Evolutionary conservation across 306 rosid genomes (phyloP).

Genomic region (Rosa rugosa): DNA sequence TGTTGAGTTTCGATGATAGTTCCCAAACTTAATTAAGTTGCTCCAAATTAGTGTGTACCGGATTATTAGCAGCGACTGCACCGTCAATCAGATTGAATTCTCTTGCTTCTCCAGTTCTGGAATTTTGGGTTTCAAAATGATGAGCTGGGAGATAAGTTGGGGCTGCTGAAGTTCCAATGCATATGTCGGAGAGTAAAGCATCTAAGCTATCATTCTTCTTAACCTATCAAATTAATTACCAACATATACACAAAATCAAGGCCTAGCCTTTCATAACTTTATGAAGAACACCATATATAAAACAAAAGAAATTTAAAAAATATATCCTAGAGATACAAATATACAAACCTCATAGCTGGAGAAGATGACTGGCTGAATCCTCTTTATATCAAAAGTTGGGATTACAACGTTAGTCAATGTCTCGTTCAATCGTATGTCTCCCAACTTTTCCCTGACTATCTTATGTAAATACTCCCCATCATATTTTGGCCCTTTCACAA

Average conservation of each 20-base stretch:
- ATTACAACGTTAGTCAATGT: slow-evolving; percentile 32
- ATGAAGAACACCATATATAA: neutral
- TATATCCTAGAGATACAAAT: neutral
- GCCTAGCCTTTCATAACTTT: neutral
- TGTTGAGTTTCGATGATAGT: too few relatives aligned
- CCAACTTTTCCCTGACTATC: slow-evolving; percentile 19
- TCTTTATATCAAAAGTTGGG: slow-evolving; percentile 35
- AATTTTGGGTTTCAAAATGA: slow-evolving; percentile 21
- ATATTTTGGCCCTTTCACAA: slow-evolving; percentile 19
- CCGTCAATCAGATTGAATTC: slow-evolving; percentile 45
- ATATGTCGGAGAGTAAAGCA: slow-evolving; percentile 39
- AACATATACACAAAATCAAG: neutral
- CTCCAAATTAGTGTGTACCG: slow-evolving; percentile 20
- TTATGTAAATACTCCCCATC: slow-evolving; percentile 31
- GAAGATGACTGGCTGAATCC: slow-evolving; percentile 27
- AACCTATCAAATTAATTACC: slow-evolving; percentile 20
- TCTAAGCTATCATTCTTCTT: slow-evolving; percentile 14
- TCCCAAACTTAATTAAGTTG: neutral
- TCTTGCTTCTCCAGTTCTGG: slow-evolving; percentile 12
- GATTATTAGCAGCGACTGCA: slow-evolving; percentile 44
- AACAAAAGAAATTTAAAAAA: neutral
- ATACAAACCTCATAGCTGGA: slow-evolving; percentile 24
- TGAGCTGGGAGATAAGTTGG: slow-evolving; percentile 36
- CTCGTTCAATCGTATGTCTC: slow-evolving; percentile 14
- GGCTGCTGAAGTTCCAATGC: slow-evolving; percentile 41